Evolutionary conservation across 805 yeast species (phyloP).

Genomic region (Komagataella populi): DNA sequence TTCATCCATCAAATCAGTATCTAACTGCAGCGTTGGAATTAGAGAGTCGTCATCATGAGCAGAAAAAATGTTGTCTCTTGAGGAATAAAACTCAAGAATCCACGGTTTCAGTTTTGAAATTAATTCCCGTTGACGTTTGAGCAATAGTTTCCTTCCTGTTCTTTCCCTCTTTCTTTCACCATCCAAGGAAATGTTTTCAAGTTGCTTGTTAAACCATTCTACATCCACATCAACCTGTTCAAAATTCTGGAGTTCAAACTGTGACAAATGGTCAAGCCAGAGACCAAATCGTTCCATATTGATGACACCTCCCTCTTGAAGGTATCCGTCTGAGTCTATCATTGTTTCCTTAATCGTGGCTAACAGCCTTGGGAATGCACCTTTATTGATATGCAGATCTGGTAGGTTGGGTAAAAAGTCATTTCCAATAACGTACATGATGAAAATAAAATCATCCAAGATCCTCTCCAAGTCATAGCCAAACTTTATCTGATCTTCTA

Average conservation of each 20-base stretch:
- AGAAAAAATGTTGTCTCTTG: conserved; percentile 18
- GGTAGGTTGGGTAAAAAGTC: conserved; percentile 97
- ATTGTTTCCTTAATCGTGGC: conserved; percentile 79
- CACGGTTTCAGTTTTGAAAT: conserved; percentile 44
- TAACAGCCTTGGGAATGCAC: conserved; percentile 88
- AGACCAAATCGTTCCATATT: conserved; percentile 57
- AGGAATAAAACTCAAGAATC: conserved; percentile 19
- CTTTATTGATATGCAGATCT: conserved; percentile 83
- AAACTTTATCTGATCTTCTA: conserved; percentile 50
- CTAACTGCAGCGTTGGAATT: conserved; percentile 24
- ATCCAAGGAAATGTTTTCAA: conserved; percentile 62
- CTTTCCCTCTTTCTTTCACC: conserved; percentile 60
- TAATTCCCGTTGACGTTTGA: conserved; percentile 64
- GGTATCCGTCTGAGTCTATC: conserved; percentile 64
- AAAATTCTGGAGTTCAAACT: conserved; percentile 75
- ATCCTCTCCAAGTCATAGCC: conserved; percentile 77
- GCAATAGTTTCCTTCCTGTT: conserved; percentile 47
- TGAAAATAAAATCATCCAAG: conserved; percentile 83
- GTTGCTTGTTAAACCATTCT: conserved; percentile 81
- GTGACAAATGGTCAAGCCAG: conserved; percentile 66
- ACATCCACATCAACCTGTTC: conserved; percentile 76
- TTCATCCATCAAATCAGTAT: conserved; percentile 25
- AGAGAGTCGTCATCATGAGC: conserved; percentile 21
- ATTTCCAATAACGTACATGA: conserved; percentile 91
- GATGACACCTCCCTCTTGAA: conserved; percentile 73